phyloP scores from a whole-genome alignment of 1,284 basidiomycete species.

The Volvariella volvacea region DNA sequence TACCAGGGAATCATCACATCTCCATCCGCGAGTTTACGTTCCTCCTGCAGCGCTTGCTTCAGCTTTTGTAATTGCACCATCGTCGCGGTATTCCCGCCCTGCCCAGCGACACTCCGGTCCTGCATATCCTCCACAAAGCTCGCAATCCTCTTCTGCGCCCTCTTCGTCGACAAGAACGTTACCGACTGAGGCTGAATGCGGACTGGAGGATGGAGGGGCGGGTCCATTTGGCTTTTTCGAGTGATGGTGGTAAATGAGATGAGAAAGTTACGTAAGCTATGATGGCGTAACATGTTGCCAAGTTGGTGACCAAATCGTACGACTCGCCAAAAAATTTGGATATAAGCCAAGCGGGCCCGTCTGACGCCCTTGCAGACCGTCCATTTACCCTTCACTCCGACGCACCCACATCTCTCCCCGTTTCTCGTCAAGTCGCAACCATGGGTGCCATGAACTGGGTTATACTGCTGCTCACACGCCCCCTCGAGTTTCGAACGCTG shows the following conservation, averaged over 20 bases:
- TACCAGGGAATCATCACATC: not conserved
- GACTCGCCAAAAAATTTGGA: conserved; percentile 6
- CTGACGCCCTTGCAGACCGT: not conserved
- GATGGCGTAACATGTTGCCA: not conserved
- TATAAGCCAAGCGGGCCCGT: too few species aligned
- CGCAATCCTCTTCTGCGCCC: conserved; percentile 31
- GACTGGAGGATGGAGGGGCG: conserved; percentile 37
- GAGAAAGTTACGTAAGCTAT: not conserved
- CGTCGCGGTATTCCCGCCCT: conserved; percentile 42
- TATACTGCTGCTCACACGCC: conserved; percentile 64
- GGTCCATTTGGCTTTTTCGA: conserved; percentile 29
- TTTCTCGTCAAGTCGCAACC: conserved; percentile 2
- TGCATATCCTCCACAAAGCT: conserved; percentile 41
- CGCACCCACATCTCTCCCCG: not conserved
- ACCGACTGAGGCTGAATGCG: conserved; percentile 33
- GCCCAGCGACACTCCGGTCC: conserved; percentile 30
- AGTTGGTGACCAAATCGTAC: conserved; percentile 8
- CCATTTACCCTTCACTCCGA: not conserved
- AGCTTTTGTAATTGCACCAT: conserved; percentile 52
- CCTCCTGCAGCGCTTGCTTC: conserved; percentile 39
- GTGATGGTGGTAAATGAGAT: not conserved
- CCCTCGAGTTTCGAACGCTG: conserved; percentile 72
- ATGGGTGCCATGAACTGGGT: conserved; percentile 43
- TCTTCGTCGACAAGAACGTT: conserved; percentile 28
- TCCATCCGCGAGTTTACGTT: conserved; percentile 19